Evolutionary conservation across 257 asterid genomes (phyloP).

Genomic region (Gardenia jasminoides): DNA sequence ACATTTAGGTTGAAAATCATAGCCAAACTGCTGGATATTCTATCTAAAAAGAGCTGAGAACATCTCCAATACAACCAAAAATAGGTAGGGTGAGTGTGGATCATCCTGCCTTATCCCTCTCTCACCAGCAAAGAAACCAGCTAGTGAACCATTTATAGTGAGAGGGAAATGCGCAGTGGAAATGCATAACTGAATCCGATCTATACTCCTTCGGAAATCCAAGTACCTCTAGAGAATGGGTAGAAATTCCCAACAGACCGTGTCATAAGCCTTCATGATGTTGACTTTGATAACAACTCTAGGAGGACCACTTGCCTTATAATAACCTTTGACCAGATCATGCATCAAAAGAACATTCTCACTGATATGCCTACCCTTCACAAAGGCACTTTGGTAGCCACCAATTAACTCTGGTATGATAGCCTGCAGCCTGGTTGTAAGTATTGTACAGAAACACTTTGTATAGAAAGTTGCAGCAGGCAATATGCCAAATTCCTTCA

Average conservation of each 20-base stretch:
- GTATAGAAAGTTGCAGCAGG: background rate
- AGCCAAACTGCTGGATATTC: background rate
- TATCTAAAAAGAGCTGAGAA: background rate
- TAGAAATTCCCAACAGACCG: background rate
- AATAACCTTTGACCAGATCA: background rate
- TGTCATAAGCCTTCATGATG: background rate
- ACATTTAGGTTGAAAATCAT: background rate
- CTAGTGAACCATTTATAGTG: background rate
- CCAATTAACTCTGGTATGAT: background rate
- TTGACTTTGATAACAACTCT: background rate
- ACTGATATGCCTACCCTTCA: background rate
- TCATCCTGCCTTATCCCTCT: background rate
- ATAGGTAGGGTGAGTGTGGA: background rate
- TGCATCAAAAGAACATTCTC: background rate
- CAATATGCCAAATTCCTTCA: background rate
- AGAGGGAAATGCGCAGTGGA: background rate
- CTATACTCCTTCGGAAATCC: background rate
- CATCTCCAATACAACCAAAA: background rate
- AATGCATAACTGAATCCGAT: background rate
- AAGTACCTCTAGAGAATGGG: background rate
- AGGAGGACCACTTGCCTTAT: background rate
- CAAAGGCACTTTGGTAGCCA: background rate
- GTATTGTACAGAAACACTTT: background rate
- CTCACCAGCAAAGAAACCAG: background rate
- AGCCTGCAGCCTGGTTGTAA: background rate